phyloP scores from a whole-genome alignment of 345 rosid species.

The Boechera divaricarpa region DNA sequence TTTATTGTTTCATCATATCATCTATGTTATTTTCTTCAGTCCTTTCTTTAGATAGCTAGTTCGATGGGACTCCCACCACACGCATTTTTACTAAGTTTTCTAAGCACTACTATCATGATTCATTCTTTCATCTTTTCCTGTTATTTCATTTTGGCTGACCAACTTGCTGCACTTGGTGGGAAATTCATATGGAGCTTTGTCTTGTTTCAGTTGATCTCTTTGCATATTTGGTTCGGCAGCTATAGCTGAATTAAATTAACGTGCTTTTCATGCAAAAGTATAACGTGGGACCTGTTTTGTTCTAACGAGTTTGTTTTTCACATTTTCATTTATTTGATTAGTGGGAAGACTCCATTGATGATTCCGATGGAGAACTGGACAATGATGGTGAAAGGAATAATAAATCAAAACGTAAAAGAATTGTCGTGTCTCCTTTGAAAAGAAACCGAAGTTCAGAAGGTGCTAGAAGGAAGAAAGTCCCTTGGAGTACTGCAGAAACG shows the following conservation, averaged over 20 bases:
- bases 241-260: constrained; percentile 9
- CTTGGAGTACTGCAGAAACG: constrained; percentile 48
- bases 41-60: constrained; percentile 23
- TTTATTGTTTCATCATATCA: constrained; percentile 8
- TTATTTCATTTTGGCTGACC: constrained; percentile 12
- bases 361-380: constrained; percentile 32
- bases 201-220: constrained; percentile 11
- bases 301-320: constrained; percentile 14
- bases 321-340: constrained; percentile 31
- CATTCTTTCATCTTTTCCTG: constrained; percentile 3
- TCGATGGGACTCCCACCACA: constrained; percentile 3
- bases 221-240: neutral
- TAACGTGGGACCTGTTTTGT: constrained; percentile 16
- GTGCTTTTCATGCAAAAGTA: neutral
- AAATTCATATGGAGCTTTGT: constrained; percentile 15
- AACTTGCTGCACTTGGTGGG: constrained; percentile 9
- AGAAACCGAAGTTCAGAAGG: constrained; percentile 17
- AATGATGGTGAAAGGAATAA: constrained; percentile 18
- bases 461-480: constrained; percentile 28
- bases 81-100: constrained; percentile 1
- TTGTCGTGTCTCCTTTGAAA: constrained; percentile 29
- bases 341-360: constrained; percentile 48
- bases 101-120: neutral
- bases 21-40: neutral
- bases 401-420: constrained; percentile 24